phyloP scores from a whole-genome alignment of 257 asterid genomes.

The Primulina huaijiensis region DNA sequence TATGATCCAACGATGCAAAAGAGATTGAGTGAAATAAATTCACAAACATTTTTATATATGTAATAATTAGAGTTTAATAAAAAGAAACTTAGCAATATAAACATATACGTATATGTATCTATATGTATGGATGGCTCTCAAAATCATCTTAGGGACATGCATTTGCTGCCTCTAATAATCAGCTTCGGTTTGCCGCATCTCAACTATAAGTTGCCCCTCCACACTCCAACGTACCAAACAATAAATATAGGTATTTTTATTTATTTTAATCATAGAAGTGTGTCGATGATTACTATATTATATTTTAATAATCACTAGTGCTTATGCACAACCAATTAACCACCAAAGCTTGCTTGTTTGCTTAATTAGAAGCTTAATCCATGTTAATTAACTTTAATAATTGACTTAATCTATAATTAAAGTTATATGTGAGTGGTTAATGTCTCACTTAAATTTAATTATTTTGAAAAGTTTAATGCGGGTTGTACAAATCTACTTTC shows the following conservation, averaged over 20 bases:
- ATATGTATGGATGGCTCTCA: background rate
- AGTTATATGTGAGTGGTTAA: background rate
- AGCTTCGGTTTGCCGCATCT: background rate
- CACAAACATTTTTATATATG: too few relatives aligned
- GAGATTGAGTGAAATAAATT: too few relatives aligned
- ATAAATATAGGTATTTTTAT: too few relatives aligned
- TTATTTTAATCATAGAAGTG: background rate
- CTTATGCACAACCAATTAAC: background rate
- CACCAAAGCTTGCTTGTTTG: background rate
- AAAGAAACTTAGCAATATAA: too few relatives aligned
- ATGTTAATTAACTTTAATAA: background rate
- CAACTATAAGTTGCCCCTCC: background rate
- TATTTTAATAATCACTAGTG: background rate
- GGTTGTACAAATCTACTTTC: background rate
- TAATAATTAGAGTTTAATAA: too few relatives aligned
- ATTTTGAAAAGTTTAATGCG: too few relatives aligned
- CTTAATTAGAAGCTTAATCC: background rate
- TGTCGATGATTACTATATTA: background rate
- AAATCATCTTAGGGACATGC: background rate
- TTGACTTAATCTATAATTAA: too few relatives aligned
- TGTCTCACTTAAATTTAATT: background rate
- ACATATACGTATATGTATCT: too few relatives aligned
- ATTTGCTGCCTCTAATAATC: background rate
- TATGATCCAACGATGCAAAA: too few relatives aligned
- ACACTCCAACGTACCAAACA: background rate